Conservation (phyloP, 148 eudicot species). For the Vaccinium vitisidaea region DNA sequence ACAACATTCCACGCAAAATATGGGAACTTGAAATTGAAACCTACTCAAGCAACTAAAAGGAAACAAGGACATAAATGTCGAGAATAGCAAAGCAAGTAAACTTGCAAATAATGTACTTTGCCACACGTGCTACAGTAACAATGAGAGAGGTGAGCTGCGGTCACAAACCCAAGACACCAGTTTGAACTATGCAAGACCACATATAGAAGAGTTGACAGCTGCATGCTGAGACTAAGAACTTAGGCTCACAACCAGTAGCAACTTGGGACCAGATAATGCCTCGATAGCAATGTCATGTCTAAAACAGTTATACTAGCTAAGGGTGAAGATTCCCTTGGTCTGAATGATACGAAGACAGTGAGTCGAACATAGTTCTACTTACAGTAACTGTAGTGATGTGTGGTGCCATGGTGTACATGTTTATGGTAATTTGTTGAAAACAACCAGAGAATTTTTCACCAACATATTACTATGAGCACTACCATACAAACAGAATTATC, state of each 20-base stretch:
- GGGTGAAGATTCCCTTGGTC: neutral
- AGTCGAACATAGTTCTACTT: neutral
- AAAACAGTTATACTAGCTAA: too few relatives aligned
- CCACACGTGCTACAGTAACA: neutral
- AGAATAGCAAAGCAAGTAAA: neutral
- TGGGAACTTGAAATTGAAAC: neutral
- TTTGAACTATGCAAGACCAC: neutral
- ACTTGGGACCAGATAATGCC: neutral
- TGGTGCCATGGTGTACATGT: neutral
- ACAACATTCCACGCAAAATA: neutral
- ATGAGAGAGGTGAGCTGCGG: neutral
- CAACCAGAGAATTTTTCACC: neutral
- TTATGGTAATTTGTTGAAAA: neutral
- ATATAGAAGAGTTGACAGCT: neutral
- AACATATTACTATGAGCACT: neutral
- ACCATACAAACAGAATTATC: slow-evolving; percentile 9
- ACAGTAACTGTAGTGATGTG: neutral
- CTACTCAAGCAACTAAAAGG: neutral
- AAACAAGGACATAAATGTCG: neutral
- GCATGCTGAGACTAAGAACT: neutral
- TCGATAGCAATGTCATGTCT: neutral
- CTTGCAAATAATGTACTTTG: neutral
- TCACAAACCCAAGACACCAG: neutral
- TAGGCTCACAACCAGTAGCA: neutral
- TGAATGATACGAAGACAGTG: neutral